Percentiles rank a stretch among this genome's conserved stretches.
These are phyloP conservation scores for Hippophae tibetana DNA, from an alignment of 306 rosid genomes.

Conservation along the genomic window DNA sequence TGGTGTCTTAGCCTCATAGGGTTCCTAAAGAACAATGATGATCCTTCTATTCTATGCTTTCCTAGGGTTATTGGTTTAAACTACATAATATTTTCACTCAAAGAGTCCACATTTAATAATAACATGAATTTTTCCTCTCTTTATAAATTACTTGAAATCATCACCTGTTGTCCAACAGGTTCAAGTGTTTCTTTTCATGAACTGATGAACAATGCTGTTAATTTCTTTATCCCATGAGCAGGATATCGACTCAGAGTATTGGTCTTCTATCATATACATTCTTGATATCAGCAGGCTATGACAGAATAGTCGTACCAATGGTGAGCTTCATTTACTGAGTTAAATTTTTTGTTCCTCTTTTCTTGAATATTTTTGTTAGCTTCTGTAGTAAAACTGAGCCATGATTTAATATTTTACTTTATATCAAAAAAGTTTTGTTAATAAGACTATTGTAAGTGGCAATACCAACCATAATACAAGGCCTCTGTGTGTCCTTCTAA, in stretches of 20 bases:
- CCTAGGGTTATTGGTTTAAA: too few species aligned
- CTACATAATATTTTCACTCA: not conserved
- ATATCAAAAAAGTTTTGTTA: not conserved
- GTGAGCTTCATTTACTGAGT: conserved; percentile 40
- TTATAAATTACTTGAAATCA: not conserved
- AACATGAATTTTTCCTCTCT: too few species aligned
- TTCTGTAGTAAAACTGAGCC: not conserved
- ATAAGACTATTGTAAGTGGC: too few species aligned
- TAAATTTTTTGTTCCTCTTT: not conserved
- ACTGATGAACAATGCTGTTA: not conserved
- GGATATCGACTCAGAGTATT: conserved; percentile 76
- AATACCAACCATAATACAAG: too few species aligned
- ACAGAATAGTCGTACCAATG: conserved; percentile 92
- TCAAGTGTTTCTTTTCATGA: not conserved
- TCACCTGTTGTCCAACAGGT: not conserved
- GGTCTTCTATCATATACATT: conserved; percentile 92
- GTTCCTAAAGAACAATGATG: too few species aligned
- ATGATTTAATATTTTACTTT: not conserved
- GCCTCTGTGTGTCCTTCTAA: too few species aligned
- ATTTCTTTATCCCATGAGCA: conserved; percentile 26
- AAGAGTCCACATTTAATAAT: not conserved
- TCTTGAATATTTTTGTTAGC: not conserved
- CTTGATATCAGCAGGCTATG: conserved; percentile 50
- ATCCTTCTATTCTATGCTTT: not conserved
- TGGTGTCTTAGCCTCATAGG: not conserved